Percentiles rank a stretch among this genome's conserved stretches.
Conservation (phyloP, 2,329 filamentous ascomycete species). For the Pestalotiopsis sp. region DNA sequence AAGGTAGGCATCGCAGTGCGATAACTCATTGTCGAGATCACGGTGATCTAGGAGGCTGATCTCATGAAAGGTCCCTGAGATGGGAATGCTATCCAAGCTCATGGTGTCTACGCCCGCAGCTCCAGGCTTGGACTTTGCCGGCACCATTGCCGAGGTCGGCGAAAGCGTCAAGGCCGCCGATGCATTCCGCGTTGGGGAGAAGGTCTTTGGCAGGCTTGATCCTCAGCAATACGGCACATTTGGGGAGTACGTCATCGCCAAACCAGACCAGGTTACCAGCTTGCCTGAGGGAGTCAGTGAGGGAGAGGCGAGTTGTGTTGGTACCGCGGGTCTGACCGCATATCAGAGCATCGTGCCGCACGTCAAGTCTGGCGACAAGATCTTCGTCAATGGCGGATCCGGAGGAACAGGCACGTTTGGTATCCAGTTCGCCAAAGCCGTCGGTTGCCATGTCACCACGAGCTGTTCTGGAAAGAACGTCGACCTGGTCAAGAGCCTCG, state of each 20-base stretch:
- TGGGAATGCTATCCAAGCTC: conserved; percentile 40
- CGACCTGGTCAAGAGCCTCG: conserved; percentile 57
- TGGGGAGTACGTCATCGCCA: conserved; percentile 41
- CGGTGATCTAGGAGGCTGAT: neutral
- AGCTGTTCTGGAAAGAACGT: conserved; percentile 61
- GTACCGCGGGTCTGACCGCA: conserved; percentile 49
- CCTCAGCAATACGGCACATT: conserved; percentile 36
- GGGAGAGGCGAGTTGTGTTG: conserved; percentile 44
- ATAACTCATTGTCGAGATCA: neutral
- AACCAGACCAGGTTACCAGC: conserved; percentile 31
- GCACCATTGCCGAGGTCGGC: conserved; percentile 37
- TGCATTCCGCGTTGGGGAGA: conserved; percentile 9
- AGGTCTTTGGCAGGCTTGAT: conserved; percentile 4
- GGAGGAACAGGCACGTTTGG: conserved; percentile 61
- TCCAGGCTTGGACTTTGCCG: conserved; percentile 55
- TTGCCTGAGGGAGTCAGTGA: conserved; percentile 46
- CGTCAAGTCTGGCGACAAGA: conserved; percentile 43
- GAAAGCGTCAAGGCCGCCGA: conserved; percentile 25
- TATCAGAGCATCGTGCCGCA: conserved; percentile 49
- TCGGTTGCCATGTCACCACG: conserved; percentile 60
- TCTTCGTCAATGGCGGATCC: conserved; percentile 65
- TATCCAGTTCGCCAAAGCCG: conserved; percentile 63
- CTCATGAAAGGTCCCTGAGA: conserved; percentile 33
- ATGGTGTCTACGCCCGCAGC: conserved; percentile 42
- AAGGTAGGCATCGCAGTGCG: conserved; percentile 32